phyloP scores from a whole-genome alignment of 2,329 filamentous ascomycete species.

The Talaromyces atroroseus region DNA sequence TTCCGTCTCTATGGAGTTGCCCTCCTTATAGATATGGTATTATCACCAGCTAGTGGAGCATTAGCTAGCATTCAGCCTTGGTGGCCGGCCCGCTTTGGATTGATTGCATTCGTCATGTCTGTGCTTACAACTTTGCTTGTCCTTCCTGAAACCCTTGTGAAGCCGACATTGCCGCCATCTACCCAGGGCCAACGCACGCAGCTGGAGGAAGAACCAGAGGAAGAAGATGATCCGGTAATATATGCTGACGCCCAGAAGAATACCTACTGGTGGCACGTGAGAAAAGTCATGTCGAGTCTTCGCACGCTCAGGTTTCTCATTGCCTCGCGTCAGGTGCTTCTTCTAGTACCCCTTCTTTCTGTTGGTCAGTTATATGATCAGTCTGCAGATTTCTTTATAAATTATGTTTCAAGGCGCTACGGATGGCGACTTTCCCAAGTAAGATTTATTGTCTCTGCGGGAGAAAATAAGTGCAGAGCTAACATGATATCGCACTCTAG shows the following conservation, averaged over 20 bases:
- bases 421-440: constrained; percentile 14
- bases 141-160: constrained; percentile 12
- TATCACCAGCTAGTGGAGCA: constrained; percentile 10
- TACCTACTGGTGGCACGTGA: neutral
- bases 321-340: constrained; percentile 10
- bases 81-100: constrained; percentile 13
- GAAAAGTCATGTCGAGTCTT: constrained; percentile 3
- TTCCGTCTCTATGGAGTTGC: constrained; percentile 13
- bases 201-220: constrained; percentile 7
- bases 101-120: constrained; percentile 13
- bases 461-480: neutral
- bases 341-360: constrained; percentile 10
- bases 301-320: constrained; percentile 10
- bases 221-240: constrained; percentile 14
- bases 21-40: constrained; percentile 11
- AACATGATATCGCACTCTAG: neutral
- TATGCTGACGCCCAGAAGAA: constrained; percentile 9
- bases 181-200: neutral
- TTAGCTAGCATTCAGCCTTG: constrained; percentile 11
- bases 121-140: constrained; percentile 7
- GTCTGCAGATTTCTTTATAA: constrained; percentile 10
- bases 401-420: constrained; percentile 14
- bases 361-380: constrained; percentile 14
- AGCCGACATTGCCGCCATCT: neutral
- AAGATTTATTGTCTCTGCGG: neutral